Evolutionary conservation across 2,329 filamentous ascomycete species (phyloP), one percentile per base, ranked within the genome.

Genomic region (Aspergillus bombycis): DNA sequence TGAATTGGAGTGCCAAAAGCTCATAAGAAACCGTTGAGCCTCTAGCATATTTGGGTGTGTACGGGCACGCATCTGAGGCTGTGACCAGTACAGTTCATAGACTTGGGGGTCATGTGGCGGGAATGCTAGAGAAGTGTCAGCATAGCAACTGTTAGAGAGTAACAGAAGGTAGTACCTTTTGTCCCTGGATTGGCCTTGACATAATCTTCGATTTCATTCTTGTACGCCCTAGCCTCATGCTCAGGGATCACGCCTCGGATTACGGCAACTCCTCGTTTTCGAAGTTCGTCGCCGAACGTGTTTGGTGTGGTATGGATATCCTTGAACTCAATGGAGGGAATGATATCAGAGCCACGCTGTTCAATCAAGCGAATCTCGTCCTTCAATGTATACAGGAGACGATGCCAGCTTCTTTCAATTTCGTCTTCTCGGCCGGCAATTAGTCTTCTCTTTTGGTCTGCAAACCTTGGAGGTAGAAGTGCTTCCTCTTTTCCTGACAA

Each of bases 11-110:
- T 46, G 21, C 43, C 43, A 46, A 11, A 46, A 46, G 4, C 43
- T 46, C 43, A 48, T 53, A 14, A 55, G 48, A 9, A 56, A 60
- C 9, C 30, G 43, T 45, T 67, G 65, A 9, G 65, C 52, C 11
- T 57, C 61, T 16, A 65, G 45, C 63, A 67, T 65, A n/a, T 67
- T 65, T 16, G 65, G 61, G 14, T 67, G 63, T 4, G 61, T 58
- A 6, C 63, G 36, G 8, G 63, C 63, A 10, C 58, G 53, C 48
- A 67, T 61, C 45, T 65, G 65, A 26, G 65, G 58, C 9, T 57
- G 58, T 28, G 58, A 60, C 65, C 65, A 67, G 12, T 67, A 67
- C 2, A 61, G 54, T 32, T 67, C 63, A 10, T 60, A 67, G 6
- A 66, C 63, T 5, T 46, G 43, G 4, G 21, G 43, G 43, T 46